These are phyloP conservation scores for Thalassiosira livingstoniorum DNA, from an alignment of 352 stramenopile species.

Conservation along the genomic window DNA sequence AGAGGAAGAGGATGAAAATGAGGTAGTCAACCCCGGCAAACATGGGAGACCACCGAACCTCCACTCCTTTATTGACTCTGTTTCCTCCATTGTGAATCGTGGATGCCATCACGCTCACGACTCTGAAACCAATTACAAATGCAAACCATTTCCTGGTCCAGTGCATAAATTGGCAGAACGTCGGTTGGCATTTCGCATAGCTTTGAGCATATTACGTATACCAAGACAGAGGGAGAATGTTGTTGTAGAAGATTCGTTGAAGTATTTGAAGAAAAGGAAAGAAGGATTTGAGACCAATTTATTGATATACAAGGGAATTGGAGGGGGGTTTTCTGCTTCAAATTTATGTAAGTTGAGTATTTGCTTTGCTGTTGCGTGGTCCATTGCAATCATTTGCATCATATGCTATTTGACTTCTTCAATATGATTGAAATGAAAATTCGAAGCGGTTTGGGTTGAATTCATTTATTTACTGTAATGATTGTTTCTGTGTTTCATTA, in stretches of 20 bases:
- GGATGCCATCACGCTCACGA: conserved; percentile 41
- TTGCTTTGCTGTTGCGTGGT: not conserved
- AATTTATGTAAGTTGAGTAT: conserved; percentile 28
- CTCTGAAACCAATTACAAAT: too few species aligned
- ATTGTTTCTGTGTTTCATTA: too few species aligned
- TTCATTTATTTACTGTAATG: too few species aligned
- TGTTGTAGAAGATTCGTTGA: conserved; percentile 33
- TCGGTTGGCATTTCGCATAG: conserved; percentile 30
- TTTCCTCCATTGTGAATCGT: conserved; percentile 44
- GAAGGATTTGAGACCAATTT: conserved; percentile 39
- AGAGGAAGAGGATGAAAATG: too few species aligned
- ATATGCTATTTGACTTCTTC: too few species aligned
- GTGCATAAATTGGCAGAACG: conserved; percentile 38
- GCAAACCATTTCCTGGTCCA: conserved; percentile 16
- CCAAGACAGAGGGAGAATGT: conserved; percentile 22
- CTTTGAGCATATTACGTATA: conserved; percentile 42
- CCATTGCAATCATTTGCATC: not conserved
- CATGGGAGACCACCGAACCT: too few species aligned
- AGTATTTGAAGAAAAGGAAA: conserved; percentile 43
- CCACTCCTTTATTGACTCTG: conserved; percentile 42
- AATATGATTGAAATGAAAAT: too few species aligned
- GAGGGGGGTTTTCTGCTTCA: conserved; percentile 26
- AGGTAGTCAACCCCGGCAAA: too few species aligned
- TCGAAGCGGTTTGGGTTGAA: too few species aligned
- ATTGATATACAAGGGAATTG: conserved; percentile 36